These are phyloP conservation scores for Pythium brachiatum DNA, from an alignment of 352 stramenopile genomes.

Conservation along the genomic window DNA sequence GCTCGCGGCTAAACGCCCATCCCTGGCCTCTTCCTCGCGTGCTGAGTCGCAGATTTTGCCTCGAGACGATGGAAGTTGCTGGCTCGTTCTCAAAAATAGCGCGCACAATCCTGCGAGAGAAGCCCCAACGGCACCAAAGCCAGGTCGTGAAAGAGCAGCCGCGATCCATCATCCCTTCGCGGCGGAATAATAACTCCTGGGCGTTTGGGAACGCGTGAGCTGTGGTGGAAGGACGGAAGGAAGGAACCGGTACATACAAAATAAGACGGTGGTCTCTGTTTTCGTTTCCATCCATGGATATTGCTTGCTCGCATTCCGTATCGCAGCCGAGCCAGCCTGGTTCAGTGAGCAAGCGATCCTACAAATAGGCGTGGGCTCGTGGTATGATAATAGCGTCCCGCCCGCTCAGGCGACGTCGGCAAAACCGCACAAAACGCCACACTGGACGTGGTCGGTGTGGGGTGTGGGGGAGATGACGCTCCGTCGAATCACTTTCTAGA, in stretches of 20 bases:
- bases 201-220: not conserved
- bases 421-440: constrained; percentile 25
- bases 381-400: constrained; percentile 18
- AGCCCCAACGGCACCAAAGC: constrained; percentile 14
- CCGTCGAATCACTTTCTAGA: constrained; percentile 9
- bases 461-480: not conserved
- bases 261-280: not conserved
- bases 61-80: constrained; percentile 15
- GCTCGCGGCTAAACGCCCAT: not conserved
- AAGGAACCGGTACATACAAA: not conserved
- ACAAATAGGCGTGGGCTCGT: constrained; percentile 23
- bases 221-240: constrained; percentile 1
- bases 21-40: constrained; percentile 1
- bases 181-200: constrained; percentile 18
- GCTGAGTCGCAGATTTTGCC: constrained; percentile 23
- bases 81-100: constrained; percentile 26
- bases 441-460: no score
- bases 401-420: not conserved
- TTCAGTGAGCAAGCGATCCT: constrained; percentile 10
- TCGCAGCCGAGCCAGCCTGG: constrained; percentile 24
- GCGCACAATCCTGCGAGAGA: constrained; percentile 1
- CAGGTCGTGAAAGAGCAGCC: not conserved
- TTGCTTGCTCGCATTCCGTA: constrained; percentile 23
- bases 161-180: not conserved
- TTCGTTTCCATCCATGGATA: constrained; percentile 7